A percentile compares a stretch with the other conserved stretches of the same genome.
These are phyloP conservation scores for Trichosanthes cucumerina DNA, from an alignment of 306 rosid genomes.

Conservation along the genomic window DNA sequence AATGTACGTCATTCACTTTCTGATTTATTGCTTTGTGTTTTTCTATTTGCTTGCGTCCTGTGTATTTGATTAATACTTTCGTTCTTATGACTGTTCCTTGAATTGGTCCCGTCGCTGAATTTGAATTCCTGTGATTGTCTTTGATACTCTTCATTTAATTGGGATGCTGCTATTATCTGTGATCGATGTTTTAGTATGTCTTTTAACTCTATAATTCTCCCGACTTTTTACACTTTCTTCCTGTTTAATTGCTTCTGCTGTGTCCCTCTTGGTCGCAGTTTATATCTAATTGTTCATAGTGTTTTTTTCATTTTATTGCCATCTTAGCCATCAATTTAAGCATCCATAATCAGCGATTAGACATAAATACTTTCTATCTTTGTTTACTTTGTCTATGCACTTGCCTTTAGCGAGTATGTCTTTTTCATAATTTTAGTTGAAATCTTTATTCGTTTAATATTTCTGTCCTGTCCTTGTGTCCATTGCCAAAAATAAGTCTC, in stretches of 20 bases:
- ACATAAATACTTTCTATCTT: background rate
- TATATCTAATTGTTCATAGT: background rate
- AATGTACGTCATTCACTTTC: slow-evolving; percentile 29
- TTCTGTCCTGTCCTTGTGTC: background rate
- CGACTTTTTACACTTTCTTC: background rate
- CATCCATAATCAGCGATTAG: background rate
- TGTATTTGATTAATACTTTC: background rate
- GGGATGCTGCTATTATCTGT: background rate
- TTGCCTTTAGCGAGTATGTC: background rate
- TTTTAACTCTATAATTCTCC: background rate
- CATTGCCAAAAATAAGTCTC: background rate
- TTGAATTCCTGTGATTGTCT: background rate
- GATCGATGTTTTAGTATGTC: background rate
- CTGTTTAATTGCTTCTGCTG: background rate
- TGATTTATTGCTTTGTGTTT: background rate
- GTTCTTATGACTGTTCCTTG: background rate
- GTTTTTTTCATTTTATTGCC: background rate
- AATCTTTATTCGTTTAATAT: background rate
- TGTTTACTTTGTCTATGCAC: background rate
- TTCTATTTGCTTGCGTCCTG: background rate
- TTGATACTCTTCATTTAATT: background rate
- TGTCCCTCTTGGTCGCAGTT: background rate
- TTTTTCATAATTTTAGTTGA: background rate
- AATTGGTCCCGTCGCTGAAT: background rate
- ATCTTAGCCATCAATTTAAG: background rate